These are phyloP conservation scores for Lichenothelia convexa DNA, from an alignment of 495 filamentous ascomycete genomes.

Conservation along the genomic window DNA sequence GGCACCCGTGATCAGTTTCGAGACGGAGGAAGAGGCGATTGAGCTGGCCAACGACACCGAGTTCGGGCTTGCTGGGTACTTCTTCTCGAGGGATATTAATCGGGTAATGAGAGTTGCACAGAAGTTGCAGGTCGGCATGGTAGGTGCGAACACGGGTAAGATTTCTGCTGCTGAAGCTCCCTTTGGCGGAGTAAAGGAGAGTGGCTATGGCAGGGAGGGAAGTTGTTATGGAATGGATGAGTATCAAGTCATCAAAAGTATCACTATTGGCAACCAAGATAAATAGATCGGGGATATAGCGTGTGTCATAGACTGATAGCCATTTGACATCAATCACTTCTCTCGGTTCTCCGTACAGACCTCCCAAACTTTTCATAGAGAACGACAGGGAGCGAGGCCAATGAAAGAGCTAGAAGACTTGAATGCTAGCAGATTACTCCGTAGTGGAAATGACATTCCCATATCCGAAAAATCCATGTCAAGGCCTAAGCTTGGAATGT, in stretches of 20 bases:
- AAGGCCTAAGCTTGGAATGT: no score
- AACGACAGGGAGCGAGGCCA: no score
- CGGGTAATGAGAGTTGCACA: constrained; percentile 7
- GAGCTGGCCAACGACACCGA: constrained; percentile 26
- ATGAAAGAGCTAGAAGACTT: no score
- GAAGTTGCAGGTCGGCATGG: constrained; percentile 9
- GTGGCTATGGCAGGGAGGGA: constrained; percentile 12
- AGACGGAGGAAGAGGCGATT: constrained; percentile 69
- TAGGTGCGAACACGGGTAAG: constrained; percentile 9
- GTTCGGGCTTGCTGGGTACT: constrained; percentile 15
- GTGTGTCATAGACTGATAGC: no score
- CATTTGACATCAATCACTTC: no score
- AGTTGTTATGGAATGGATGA: constrained; percentile 8
- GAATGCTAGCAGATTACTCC: no score
- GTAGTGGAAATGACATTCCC: no score
- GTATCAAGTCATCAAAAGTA: constrained; percentile 9
- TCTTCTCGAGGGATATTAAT: constrained; percentile 8
- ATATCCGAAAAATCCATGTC: no score
- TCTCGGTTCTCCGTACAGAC: no score
- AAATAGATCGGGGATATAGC: no score
- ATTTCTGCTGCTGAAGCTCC: constrained; percentile 9
- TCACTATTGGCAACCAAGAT: no score
- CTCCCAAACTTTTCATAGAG: no score
- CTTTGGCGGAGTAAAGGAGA: constrained; percentile 12
- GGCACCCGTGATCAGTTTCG: constrained; percentile 66